Conservation (phyloP, 192 early-diverging fungal species). For the Lunasporangiospora selenospora region DNA sequence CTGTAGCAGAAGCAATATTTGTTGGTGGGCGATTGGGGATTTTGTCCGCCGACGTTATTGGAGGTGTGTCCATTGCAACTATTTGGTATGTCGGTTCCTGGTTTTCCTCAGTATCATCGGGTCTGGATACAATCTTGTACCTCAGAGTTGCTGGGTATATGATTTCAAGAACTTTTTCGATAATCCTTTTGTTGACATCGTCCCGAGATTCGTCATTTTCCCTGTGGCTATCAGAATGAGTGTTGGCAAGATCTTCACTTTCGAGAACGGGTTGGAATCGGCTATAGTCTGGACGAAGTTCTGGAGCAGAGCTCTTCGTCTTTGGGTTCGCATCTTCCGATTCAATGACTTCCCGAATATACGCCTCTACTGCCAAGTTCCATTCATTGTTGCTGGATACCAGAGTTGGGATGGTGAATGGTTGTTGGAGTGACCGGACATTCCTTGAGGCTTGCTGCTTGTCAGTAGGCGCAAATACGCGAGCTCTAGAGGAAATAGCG, state of each 20-base stretch:
- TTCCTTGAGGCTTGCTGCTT: background rate
- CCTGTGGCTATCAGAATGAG: background rate
- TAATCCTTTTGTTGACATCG: conserved; percentile 18
- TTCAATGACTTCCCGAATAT: conserved; percentile 23
- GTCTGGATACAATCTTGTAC: conserved; percentile 29
- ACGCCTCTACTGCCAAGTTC: conserved; percentile 32
- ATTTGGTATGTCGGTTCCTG: too few relatives aligned
- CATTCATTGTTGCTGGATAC: conserved; percentile 26
- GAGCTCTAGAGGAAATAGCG: conserved; percentile 1
- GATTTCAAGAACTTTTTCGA: conserved; percentile 45
- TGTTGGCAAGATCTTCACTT: conserved; percentile 1
- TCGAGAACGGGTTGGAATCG: conserved; percentile 36
- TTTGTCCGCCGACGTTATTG: background rate
- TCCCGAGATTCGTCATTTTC: background rate
- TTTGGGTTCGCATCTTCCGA: conserved; percentile 2
- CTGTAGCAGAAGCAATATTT: conserved; percentile 27
- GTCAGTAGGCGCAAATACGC: conserved; percentile 17
- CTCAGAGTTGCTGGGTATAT: conserved; percentile 52
- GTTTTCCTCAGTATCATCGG: conserved; percentile 20
- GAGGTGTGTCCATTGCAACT: too few relatives aligned
- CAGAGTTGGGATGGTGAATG: conserved; percentile 15
- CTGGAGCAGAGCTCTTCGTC: background rate
- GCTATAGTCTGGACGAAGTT: conserved; percentile 6
- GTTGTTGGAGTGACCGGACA: background rate
- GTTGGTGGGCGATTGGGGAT: conserved; percentile 9